Percentiles rank a stretch among this genome's conserved stretches.
Conservation (phyloP, 2,329 filamentous ascomycete genomes). For the Arthrinium puccinioides region DNA sequence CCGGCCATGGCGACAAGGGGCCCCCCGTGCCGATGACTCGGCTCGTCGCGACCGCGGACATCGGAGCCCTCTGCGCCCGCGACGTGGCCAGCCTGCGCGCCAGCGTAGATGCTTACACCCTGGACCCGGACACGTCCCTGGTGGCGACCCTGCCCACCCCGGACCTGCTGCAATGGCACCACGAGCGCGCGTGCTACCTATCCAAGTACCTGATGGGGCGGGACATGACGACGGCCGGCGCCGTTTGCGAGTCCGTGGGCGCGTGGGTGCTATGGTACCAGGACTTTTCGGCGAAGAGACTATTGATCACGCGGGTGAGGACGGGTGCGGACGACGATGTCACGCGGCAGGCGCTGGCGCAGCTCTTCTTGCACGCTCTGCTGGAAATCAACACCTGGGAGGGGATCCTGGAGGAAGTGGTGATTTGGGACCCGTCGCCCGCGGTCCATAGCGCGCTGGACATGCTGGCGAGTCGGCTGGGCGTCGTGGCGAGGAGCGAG, state of each 20-base stretch:
- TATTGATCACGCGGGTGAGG: background rate
- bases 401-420: background rate
- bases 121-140: background rate
- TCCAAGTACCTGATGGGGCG: background rate
- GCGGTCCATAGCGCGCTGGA: background rate
- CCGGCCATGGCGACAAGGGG: no score
- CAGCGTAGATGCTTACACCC: background rate
- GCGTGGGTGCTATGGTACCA: background rate
- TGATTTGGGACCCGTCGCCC: background rate
- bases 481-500: background rate
- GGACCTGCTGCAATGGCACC: background rate
- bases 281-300: background rate
- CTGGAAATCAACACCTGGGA: background rate
- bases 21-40: background rate
- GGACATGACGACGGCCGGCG: background rate
- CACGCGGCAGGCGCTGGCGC: background rate
- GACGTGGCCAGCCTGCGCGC: background rate
- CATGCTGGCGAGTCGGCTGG: background rate
- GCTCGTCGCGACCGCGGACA: background rate
- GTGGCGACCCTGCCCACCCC: background rate
- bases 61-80: background rate
- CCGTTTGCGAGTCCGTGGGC: background rate
- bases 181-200: background rate
- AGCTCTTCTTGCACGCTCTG: background rate
- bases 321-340: background rate